Evolutionary conservation across 805 yeast species (phyloP).

Genomic region (Metschnikowia colocasiae): DNA sequence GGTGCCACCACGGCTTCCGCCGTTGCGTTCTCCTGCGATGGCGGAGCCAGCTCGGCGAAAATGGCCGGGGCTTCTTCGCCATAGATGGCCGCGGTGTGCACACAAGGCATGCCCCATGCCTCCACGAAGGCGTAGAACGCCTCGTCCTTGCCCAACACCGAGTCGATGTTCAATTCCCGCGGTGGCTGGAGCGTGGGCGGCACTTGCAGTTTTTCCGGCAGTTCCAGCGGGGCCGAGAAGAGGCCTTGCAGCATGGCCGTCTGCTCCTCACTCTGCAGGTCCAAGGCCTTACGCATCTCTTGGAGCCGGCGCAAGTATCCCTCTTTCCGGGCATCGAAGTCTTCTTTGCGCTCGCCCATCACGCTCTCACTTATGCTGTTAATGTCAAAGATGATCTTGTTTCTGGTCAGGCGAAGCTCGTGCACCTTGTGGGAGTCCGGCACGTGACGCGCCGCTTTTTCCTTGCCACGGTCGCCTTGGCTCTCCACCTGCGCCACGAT

Average conservation of each 20-base stretch:
- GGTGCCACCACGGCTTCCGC: not conserved
- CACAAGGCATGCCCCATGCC: conserved; percentile 13
- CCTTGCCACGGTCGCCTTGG: not conserved
- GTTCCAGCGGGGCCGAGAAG: not conserved
- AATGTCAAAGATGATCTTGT: conserved; percentile 27
- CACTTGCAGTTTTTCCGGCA: not conserved
- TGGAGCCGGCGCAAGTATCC: conserved; percentile 23
- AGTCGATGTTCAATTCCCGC: conserved; percentile 7
- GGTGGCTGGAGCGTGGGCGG: conserved; percentile 4
- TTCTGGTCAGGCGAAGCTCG: conserved; percentile 22
- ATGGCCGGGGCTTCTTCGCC: not conserved
- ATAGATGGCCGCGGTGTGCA: conserved; percentile 1
- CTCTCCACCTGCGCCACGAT: conserved; percentile 9
- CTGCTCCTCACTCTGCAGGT: conserved; percentile 26
- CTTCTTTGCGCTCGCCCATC: conserved; percentile 22
- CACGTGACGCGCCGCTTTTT: not conserved
- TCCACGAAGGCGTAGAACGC: conserved; percentile 9
- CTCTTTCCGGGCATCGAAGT: conserved; percentile 24
- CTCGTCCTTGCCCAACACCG: conserved; percentile 8
- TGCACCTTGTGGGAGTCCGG: conserved; percentile 9
- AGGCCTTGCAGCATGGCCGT: conserved; percentile 13
- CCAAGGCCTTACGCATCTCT: conserved; percentile 23
- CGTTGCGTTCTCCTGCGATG: not conserved
- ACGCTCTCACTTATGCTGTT: conserved; percentile 33
- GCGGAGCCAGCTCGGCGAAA: not conserved